phyloP scores from a whole-genome alignment of 306 rosid species.

The Cotoneaster glaucophyllus region DNA sequence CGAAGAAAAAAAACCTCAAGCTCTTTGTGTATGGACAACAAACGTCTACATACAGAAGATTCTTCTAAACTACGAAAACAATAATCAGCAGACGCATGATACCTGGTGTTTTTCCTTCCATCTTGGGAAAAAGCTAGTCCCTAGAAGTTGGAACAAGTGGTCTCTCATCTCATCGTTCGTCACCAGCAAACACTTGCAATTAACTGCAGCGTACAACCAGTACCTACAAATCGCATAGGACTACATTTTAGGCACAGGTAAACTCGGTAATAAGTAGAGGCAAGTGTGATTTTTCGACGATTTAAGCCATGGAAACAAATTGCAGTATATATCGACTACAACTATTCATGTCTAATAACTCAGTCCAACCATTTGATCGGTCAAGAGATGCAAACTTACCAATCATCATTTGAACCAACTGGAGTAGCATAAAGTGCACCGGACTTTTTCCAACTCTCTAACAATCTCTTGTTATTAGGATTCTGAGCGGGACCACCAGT shows the following conservation, averaged over 20 bases:
- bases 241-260: neutral
- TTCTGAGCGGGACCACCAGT: constrained; percentile 60
- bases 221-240: constrained; percentile 46
- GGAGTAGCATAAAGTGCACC: constrained; percentile 84
- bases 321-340: neutral
- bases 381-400: constrained; percentile 40
- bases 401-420: constrained; percentile 82
- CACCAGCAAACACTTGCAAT: constrained; percentile 62
- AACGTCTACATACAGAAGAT: neutral
- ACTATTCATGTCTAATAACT: neutral
- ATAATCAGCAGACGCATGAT: neutral
- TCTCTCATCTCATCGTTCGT: constrained; percentile 99
- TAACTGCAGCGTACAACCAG: constrained; percentile 93
- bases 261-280: neutral
- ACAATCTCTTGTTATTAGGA: constrained; percentile 54
- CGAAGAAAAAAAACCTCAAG: neutral
- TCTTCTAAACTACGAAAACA: neutral
- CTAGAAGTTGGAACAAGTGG: constrained; percentile 85
- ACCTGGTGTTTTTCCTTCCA: constrained; percentile 99
- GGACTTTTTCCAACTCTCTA: constrained; percentile 61
- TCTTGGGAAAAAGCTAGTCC: constrained; percentile 81
- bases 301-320: neutral
- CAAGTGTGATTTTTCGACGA: neutral
- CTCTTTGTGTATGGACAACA: neutral
- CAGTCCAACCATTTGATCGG: neutral